A percentile compares a stretch with the other conserved stretches of the same genome.
Conservation (phyloP, 768 basidiomycete species). For the Mycena chlorophos region DNA sequence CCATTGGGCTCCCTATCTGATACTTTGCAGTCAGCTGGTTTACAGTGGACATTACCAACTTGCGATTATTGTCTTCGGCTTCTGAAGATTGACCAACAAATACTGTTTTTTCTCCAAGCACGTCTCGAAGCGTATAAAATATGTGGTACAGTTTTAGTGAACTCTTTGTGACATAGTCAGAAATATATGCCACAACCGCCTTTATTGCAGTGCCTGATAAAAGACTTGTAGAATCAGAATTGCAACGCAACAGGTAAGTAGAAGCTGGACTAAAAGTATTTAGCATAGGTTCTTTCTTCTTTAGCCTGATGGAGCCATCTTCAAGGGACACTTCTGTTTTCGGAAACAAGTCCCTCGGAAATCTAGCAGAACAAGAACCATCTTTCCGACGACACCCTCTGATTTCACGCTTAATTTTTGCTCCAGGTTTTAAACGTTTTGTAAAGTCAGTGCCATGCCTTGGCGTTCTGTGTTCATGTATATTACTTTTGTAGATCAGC, state of each 20-base stretch:
- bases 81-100: not conserved
- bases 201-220: conserved; percentile 36
- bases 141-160: conserved; percentile 33
- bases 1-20: no score
- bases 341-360: not conserved
- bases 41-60: no score
- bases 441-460: not conserved
- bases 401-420: not conserved
- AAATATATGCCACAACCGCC: conserved; percentile 34
- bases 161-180: conserved; percentile 32
- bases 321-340: conserved; percentile 20
- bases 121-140: conserved; percentile 10
- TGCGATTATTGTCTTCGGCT: not conserved
- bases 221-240: conserved; percentile 34
- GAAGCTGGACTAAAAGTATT: conserved; percentile 30
- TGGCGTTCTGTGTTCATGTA: not conserved
- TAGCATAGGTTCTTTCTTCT: conserved; percentile 32
- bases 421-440: not conserved
- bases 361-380: not conserved
- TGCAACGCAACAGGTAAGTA: conserved; percentile 31
- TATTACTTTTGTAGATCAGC: not conserved
- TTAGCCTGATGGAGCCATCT: conserved; percentile 27
- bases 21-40: no score
- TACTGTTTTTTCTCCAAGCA: not conserved
- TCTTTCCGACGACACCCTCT: not conserved